Percentiles rank a stretch among this genome's conserved stretches.
Conservation (phyloP, 768 basidiomycete species). For the Paxillus involutus region DNA sequence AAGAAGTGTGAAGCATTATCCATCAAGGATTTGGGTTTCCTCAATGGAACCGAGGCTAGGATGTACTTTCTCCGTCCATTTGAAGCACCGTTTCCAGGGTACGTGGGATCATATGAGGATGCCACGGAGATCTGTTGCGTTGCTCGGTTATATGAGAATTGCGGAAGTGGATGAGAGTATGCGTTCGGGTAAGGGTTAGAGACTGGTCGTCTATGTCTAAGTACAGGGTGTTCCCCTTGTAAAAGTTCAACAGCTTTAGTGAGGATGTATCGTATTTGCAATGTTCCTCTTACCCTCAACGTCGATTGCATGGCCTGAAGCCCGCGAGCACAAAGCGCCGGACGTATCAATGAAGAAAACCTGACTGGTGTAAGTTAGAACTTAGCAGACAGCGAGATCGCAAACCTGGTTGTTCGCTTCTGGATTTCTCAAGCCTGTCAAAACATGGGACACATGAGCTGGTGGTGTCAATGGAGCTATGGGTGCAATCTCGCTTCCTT, state of each 20-base stretch:
- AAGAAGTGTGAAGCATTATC: slow-evolving; percentile 71
- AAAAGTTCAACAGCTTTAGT: slow-evolving; percentile 6
- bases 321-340: slow-evolving; percentile 75
- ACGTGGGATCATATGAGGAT: slow-evolving; percentile 65
- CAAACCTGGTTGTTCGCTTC: slow-evolving; percentile 73
- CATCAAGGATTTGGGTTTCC: slow-evolving; percentile 66
- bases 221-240: slow-evolving; percentile 62
- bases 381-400: neutral
- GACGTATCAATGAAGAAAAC: slow-evolving; percentile 83
- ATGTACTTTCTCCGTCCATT: slow-evolving; percentile 62
- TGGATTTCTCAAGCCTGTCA: slow-evolving; percentile 62
- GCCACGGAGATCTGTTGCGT: slow-evolving; percentile 60
- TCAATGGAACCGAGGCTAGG: slow-evolving; percentile 63
- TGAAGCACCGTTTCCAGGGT: slow-evolving; percentile 41
- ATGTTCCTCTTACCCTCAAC: slow-evolving; percentile 54
- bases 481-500: slow-evolving; percentile 16
- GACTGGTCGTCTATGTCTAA: slow-evolving; percentile 76
- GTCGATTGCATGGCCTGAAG: slow-evolving; percentile 81
- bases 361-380: slow-evolving; percentile 32
- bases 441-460: slow-evolving; percentile 9
- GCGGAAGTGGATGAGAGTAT: slow-evolving; percentile 75
- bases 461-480: neutral
- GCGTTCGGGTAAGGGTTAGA: slow-evolving; percentile 77
- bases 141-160: slow-evolving; percentile 55
- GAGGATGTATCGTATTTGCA: neutral